These are phyloP conservation scores for Podaxis sp. DNA, from an alignment of 768 basidiomycete genomes.

Conservation along the genomic window DNA sequence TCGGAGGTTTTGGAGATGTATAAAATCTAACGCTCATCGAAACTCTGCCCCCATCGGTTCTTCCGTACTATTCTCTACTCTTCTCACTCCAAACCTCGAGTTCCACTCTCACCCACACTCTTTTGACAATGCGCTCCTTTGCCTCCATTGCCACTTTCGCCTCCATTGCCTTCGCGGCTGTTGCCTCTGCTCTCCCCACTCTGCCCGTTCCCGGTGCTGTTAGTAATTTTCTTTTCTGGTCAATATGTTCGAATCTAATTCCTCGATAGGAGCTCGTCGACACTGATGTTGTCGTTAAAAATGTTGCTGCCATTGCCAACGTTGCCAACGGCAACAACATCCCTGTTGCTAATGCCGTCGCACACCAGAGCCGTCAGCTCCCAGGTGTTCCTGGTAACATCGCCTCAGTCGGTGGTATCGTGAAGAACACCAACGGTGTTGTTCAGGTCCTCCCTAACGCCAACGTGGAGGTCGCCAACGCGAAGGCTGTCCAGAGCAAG, in stretches of 20 bases:
- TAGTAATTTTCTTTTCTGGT: background rate
- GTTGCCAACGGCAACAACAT: background rate
- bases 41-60: background rate
- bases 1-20: background rate
- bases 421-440: too few species aligned
- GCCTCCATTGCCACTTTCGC: slow-evolving; percentile 19
- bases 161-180: slow-evolving; percentile 13
- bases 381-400: background rate
- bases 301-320: background rate
- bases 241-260: background rate
- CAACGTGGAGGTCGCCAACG: background rate
- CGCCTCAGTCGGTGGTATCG: too few species aligned
- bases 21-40: background rate
- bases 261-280: background rate
- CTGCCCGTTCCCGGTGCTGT: background rate
- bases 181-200: slow-evolving; percentile 11
- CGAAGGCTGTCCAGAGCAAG: background rate
- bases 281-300: background rate
- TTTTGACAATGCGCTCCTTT: slow-evolving; percentile 13
- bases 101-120: slow-evolving; percentile 17
- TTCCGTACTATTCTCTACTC: background rate
- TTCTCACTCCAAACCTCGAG: slow-evolving; percentile 14
- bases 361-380: background rate
- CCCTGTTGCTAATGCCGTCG: background rate
- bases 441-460: background rate